Evolutionary conservation across 148 eudicot genomes (phyloP), one percentile per base, ranked within the genome.

Genomic region (Rhododendron mucronatum): DNA sequence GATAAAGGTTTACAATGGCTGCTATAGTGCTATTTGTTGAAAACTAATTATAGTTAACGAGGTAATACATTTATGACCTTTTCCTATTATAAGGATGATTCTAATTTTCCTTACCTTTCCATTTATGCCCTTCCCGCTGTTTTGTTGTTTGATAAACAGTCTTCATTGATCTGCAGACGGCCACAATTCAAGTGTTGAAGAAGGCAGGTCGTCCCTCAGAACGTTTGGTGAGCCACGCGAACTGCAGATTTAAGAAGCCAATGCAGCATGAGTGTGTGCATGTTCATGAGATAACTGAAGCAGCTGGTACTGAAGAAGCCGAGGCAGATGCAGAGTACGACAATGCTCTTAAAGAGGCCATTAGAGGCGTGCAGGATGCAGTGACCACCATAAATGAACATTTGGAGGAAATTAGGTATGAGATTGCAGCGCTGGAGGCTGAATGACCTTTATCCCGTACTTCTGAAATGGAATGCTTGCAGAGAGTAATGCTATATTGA

Each of bases 261-360:
- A 90, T 84, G 86, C 92, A 92, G 82, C 99, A 97, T 30, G 94
- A 95, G 78, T 97, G 99, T 82, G 92, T 95, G 79, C 99, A 97
- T 83, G 94, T 97, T 77, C 96, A 97, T 82, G 93, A 97, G 89
- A 92, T 95, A 85, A 97, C 98, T 16, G 98, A 95, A 67, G 95
- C 93, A 45, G 97, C 94, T 83, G 99, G 98, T 65, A 97, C 98
- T 5, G 95, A 97, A 91, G 99, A 97, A 85, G 98, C 99, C 30
- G 99, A 97, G 88, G 98, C 98, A n/a, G 95, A 94, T 91, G 98
- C 98, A 21, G 94, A 97, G 87, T 95, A 93, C 39, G 95, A 97
- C 85, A 93, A 88, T 67, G 95, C 94, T 85, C 90, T 94, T 69
- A 95, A 93, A 90, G 99, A 93, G 92, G 96, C 99, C 83, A 92